Evolutionary conservation across 129 eudicot genomes (phyloP).

Genomic region (Calendula officinalis): DNA sequence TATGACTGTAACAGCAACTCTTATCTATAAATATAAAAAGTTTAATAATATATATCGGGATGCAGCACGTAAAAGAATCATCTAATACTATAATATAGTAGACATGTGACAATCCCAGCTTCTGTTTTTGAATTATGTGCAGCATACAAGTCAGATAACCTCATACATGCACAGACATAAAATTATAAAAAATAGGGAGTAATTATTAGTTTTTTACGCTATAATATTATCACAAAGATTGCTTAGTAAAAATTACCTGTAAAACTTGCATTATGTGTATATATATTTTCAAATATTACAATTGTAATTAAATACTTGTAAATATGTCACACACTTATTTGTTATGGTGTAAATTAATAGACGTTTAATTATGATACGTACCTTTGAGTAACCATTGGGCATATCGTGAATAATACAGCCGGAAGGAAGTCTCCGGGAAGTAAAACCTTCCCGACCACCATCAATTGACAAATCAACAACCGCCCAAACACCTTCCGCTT

Average conservation of each 20-base stretch:
- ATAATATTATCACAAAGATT: too few species aligned
- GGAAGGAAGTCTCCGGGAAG: conserved; percentile 79
- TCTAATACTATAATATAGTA: conserved; percentile 20
- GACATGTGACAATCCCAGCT: conserved; percentile 25
- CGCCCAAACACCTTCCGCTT: conserved; percentile 72
- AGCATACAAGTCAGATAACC: conserved; percentile 5
- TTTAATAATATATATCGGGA: conserved; percentile 29
- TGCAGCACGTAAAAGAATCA: conserved; percentile 31
- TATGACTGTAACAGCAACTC: conserved; percentile 30
- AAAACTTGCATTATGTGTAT: too few species aligned
- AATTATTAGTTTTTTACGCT: too few species aligned
- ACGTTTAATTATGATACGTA: background rate
- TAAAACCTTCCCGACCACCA: conserved; percentile 40
- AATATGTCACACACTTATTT: background rate
- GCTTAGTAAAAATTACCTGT: too few species aligned
- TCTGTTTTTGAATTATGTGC: conserved; percentile 27
- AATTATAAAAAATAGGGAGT: background rate
- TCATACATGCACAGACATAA: background rate
- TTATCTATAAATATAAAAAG: conserved; percentile 4
- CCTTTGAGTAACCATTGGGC: conserved; percentile 76
- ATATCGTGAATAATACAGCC: conserved; percentile 77
- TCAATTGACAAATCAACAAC: conserved; percentile 85
- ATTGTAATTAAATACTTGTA: too few species aligned
- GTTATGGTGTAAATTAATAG: background rate
- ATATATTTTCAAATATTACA: too few species aligned